Conservation (phyloP, 805 yeast species). For the Wickerhamiella occidentalis region DNA sequence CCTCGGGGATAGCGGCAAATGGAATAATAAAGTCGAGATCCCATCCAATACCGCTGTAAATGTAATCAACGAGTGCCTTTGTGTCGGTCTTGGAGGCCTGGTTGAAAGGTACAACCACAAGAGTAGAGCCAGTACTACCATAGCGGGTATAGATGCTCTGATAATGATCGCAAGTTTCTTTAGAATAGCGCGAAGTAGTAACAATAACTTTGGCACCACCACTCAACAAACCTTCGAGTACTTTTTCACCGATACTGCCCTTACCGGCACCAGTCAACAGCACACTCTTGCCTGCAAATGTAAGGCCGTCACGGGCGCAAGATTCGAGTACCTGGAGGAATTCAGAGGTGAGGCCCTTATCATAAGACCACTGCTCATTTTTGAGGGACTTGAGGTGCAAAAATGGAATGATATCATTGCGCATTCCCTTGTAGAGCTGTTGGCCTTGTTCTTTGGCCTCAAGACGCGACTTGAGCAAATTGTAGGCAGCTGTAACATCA, state of each 20-base stretch:
- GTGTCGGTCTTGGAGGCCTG: slow-evolving; percentile 96
- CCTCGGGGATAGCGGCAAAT: slow-evolving; percentile 98
- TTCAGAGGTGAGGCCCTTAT: slow-evolving; percentile 57
- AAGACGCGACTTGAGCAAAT: slow-evolving; percentile 20
- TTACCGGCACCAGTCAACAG: slow-evolving; percentile 97
- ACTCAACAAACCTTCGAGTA: slow-evolving; percentile 82
- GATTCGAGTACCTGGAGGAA: slow-evolving; percentile 85
- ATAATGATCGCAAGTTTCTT: slow-evolving; percentile 88
- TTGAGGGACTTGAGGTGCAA: slow-evolving; percentile 77
- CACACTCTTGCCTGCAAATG: slow-evolving; percentile 79
- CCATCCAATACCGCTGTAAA: slow-evolving; percentile 83
- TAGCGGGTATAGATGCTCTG: slow-evolving; percentile 84
- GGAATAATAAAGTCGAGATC: slow-evolving; percentile 94
- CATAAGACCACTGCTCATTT: slow-evolving; percentile 71
- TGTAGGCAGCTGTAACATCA: slow-evolving; percentile 21
- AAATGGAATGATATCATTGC: slow-evolving; percentile 75
- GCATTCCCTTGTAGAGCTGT: slow-evolving; percentile 22
- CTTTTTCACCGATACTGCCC: slow-evolving; percentile 97
- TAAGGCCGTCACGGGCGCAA: slow-evolving; percentile 88
- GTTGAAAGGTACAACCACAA: slow-evolving; percentile 96
- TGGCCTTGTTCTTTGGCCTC: slow-evolving; percentile 4
- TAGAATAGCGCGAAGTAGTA: slow-evolving; percentile 91
- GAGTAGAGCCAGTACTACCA: slow-evolving; percentile 85
- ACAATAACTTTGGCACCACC: slow-evolving; percentile 98
- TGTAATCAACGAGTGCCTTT: slow-evolving; percentile 68